Evolutionary conservation across 768 basidiomycete species (phyloP).

Genomic region (Rhizopogon vulgaris): DNA sequence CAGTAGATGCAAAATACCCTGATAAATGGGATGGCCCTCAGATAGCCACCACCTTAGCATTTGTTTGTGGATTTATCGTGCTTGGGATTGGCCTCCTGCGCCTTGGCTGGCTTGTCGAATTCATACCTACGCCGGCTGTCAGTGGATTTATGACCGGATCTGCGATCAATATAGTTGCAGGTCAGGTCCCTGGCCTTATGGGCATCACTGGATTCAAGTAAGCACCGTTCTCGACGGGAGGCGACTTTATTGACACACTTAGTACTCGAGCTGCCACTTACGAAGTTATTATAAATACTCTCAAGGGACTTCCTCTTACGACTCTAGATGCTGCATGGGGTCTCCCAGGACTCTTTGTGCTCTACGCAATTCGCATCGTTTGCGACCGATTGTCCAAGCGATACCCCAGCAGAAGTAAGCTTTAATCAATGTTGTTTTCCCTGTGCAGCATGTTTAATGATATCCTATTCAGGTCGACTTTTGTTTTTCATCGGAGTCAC

Average conservation of each 20-base stretch:
- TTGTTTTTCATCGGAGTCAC: constrained; percentile 78
- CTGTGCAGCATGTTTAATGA: background rate
- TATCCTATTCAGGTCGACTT: constrained; percentile 39
- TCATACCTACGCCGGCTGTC: constrained; percentile 82
- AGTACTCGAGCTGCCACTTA: constrained; percentile 86
- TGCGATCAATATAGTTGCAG: constrained; percentile 85
- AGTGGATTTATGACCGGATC: constrained; percentile 96
- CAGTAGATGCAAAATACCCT: constrained; percentile 50
- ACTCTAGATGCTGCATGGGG: constrained; percentile 89
- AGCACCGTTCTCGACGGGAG: constrained; percentile 18
- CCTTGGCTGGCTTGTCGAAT: constrained; percentile 91
- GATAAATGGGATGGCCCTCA: constrained; percentile 56
- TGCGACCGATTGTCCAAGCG: constrained; percentile 47
- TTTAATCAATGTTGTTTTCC: background rate
- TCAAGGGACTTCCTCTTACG: constrained; percentile 73
- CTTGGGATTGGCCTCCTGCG: constrained; percentile 85
- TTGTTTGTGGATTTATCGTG: constrained; percentile 88
- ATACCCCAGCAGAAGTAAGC: constrained; percentile 58
- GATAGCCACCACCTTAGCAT: constrained; percentile 81
- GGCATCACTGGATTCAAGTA: constrained; percentile 83
- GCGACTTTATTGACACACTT: constrained; percentile 4
- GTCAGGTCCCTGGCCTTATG: constrained; percentile 87
- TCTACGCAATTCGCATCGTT: constrained; percentile 62
- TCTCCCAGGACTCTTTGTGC: constrained; percentile 59
- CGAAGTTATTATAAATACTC: constrained; percentile 85